Percentiles rank a stretch among this genome's conserved stretches.
These are phyloP conservation scores for Puccinia triticina DNA, from an alignment of 1,284 basidiomycete species.

Conservation along the genomic window DNA sequence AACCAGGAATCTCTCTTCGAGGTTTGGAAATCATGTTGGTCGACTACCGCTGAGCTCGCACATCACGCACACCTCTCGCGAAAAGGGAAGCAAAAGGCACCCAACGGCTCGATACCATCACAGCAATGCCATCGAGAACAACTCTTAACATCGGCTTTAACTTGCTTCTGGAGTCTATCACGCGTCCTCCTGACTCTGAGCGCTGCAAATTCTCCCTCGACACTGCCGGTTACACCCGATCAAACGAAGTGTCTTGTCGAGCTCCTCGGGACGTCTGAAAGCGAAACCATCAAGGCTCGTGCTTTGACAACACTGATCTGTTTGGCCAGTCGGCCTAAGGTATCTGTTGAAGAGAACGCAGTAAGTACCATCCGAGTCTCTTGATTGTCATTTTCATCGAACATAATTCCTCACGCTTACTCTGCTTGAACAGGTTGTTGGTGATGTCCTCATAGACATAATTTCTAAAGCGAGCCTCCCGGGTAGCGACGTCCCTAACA, in stretches of 20 bases:
- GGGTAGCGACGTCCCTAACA: not conserved
- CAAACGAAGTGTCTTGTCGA: conserved; percentile 6
- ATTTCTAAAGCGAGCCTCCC: not conserved
- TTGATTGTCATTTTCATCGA: not conserved
- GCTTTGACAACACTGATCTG: conserved; percentile 14
- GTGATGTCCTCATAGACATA: conserved; percentile 24
- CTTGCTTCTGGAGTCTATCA: conserved; percentile 29
- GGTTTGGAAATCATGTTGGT: conserved; percentile 17
- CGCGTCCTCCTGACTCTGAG: conserved; percentile 10
- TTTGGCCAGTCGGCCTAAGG: not conserved
- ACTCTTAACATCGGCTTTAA: conserved; percentile 19
- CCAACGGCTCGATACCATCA: not conserved
- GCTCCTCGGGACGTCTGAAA: conserved; percentile 1
- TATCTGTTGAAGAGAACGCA: conserved; percentile 37
- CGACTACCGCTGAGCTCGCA: conserved; percentile 15
- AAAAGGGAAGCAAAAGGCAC: conserved; percentile 26
- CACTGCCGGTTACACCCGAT: not conserved
- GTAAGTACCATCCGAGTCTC: conserved; percentile 7
- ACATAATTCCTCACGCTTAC: not conserved
- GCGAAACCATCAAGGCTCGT: conserved; percentile 4
- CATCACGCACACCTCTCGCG: conserved; percentile 12
- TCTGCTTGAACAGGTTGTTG: conserved; percentile 24
- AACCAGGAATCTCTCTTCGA: not conserved
- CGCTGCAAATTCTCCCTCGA: not conserved
- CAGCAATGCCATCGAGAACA: conserved; percentile 13